Base-by-base conservation (phyloP, 192 early-diverging fungal genomes). In the Obelidium mucronatum region DNA sequence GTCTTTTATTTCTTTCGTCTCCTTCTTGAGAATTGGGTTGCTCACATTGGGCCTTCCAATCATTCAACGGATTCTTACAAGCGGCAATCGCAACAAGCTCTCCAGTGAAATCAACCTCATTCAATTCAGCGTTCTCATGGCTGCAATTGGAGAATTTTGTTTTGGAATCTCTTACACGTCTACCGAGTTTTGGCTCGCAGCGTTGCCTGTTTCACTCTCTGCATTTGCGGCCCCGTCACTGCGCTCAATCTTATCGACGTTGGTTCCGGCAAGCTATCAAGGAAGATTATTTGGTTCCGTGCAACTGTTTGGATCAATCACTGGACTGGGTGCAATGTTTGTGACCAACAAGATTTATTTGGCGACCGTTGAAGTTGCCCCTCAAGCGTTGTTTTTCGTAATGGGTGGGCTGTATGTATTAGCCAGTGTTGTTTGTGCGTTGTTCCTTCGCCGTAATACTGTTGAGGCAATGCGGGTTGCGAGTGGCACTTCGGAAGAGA, bases 111-210 rank as follows among this genome's bases (percentile, higher is more conserved):
- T 67, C 36, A 11, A 22, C n/a, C 53, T 72, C 22, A 13, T 72
- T 51, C 69, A 34, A 8, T 72, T 56, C 33, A 36, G 31, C 35
- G 8, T 58, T 19, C 52, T 72, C 13, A 72, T 72, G 69, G 69
- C 69, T 28, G 39, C 30, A 24, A 42, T 56, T 17, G 55, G 69
- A 35, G 69, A 58, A 39, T 5, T 40, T 8, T 55, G 69, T 36
- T 24, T 58, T 1, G 69, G 69, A 2, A 6, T 58, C 3, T 34
- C 52, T 24, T 4, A 36, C 24, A 72, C 11, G 6, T 17, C 24
- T 22, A 67, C 42, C 1, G n/a, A 51, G 42, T 67, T 67, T 31
- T 42, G 26, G 28, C 5, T 51, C 8, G 40, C 36, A 26, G 30
- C 66, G 1, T 8, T 51, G 3, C 42, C 48, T 6, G 44, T 67